A percentile compares a stretch with the other conserved stretches of the same genome.
Conservation (phyloP, 768 basidiomycete species). For the Kwoniella dendrophila region DNA sequence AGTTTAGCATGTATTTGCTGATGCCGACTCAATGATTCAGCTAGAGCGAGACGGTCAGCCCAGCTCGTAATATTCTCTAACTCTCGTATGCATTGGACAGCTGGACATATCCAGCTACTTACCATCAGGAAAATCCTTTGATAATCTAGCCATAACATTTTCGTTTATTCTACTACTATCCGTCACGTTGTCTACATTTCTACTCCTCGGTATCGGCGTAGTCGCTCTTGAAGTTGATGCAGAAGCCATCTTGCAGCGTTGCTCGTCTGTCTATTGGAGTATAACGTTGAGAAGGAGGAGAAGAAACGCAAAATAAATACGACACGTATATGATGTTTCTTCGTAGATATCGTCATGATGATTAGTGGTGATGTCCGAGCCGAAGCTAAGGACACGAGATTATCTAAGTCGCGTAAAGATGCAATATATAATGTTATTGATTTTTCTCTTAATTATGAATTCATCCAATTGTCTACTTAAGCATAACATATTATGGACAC, state of each 20-base stretch:
- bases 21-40: conserved; percentile 72
- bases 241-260: conserved; percentile 6
- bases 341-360: not conserved
- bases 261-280: not conserved
- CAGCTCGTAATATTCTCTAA: no score
- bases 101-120: no score
- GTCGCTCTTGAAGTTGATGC: conserved; percentile 10
- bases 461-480: not conserved
- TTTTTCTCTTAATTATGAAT: not conserved
- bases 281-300: not conserved
- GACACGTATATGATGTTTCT: no score
- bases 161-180: conserved; percentile 10
- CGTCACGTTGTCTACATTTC: no score
- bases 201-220: conserved; percentile 2
- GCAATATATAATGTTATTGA: no score
- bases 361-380: conserved; percentile 6
- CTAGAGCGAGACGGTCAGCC: conserved; percentile 58
- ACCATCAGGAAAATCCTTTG: conserved; percentile 41
- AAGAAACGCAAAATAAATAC: no score
- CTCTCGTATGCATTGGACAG: not conserved
- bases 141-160: conserved; percentile 38
- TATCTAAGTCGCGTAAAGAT: conserved; percentile 6
- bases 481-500: conserved; percentile 1
- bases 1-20: conserved; percentile 72
- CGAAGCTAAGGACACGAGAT: not conserved